A percentile compares a stretch with the other conserved stretches of the same genome.
phyloP scores from a whole-genome alignment of 2,329 filamentous ascomycete species.

The Calonectria pteridis region DNA sequence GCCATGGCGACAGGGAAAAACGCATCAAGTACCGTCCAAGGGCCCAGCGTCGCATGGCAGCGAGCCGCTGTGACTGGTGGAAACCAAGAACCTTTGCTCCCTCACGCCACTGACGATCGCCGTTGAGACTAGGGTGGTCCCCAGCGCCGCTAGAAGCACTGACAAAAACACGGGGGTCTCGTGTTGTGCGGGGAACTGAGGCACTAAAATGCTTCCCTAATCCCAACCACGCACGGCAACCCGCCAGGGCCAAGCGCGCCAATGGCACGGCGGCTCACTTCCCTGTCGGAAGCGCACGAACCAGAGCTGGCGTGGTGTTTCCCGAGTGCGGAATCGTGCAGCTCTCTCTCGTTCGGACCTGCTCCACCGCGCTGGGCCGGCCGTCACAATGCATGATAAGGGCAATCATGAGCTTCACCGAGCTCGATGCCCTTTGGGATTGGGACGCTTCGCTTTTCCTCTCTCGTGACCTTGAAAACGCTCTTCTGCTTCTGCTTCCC shows the following conservation, averaged over 20 bases:
- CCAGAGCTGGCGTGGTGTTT: slow-evolving; percentile 19
- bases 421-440: not conserved
- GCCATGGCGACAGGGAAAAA: not conserved
- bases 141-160: not conserved
- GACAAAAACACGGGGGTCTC: slow-evolving; percentile 17
- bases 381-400: not conserved
- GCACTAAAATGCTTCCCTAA: not conserved
- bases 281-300: slow-evolving; percentile 34
- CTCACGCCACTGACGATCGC: slow-evolving; percentile 13
- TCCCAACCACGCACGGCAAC: not conserved
- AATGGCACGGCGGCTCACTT: slow-evolving; percentile 14
- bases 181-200: slow-evolving; percentile 23
- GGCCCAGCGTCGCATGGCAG: not conserved
- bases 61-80: slow-evolving; percentile 4
- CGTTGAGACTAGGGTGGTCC: not conserved
- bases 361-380: not conserved
- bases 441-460: not conserved
- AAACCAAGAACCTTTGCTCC: not conserved
- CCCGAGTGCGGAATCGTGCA: not conserved
- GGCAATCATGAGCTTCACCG: slow-evolving; percentile 9
- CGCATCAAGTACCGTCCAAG: slow-evolving; percentile 1
- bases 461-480: slow-evolving; percentile 3
- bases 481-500: not conserved
- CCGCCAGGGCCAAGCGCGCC: slow-evolving; percentile 31
- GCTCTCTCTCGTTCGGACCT: not conserved